These are phyloP conservation scores for Alternaria triticimaculans DNA, from an alignment of 2,329 filamentous ascomycete species.

Conservation along the genomic window DNA sequence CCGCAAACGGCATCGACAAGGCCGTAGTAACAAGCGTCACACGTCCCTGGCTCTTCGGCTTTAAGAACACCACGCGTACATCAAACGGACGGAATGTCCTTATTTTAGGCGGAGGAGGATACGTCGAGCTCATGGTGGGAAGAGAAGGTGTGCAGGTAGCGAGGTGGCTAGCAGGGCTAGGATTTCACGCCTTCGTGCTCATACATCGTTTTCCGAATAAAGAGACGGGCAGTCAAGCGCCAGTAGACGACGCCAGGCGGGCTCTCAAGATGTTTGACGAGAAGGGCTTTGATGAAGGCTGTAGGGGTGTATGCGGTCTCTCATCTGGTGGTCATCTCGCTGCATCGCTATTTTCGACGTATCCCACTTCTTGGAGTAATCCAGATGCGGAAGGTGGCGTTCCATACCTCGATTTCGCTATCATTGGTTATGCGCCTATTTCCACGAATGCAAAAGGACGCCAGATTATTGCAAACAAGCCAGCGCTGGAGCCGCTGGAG, in stretches of 20 bases:
- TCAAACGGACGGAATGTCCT: slow-evolving; percentile 11
- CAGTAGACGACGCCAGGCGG: slow-evolving; percentile 22
- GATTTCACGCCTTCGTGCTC: slow-evolving; percentile 26
- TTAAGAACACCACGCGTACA: not conserved
- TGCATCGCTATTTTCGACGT: slow-evolving; percentile 19
- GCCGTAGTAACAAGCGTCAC: slow-evolving; percentile 21
- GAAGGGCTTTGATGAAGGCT: not conserved
- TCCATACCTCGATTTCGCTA: slow-evolving; percentile 18
- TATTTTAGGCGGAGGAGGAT: slow-evolving; percentile 26
- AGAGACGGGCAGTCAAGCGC: slow-evolving; percentile 16
- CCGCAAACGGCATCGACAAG: slow-evolving; percentile 4
- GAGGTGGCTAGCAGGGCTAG: slow-evolving; percentile 20
- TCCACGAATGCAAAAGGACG: slow-evolving; percentile 28
- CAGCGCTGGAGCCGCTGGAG: slow-evolving; percentile 19
- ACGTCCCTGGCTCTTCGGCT: slow-evolving; percentile 24
- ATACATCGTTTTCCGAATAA: slow-evolving; percentile 26
- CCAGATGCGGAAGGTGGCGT: not conserved
- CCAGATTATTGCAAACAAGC: slow-evolving; percentile 20
- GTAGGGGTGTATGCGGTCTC: slow-evolving; percentile 19
- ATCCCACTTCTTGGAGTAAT: slow-evolving; percentile 7
- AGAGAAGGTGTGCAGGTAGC: slow-evolving; percentile 28
- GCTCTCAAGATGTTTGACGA: slow-evolving; percentile 14
- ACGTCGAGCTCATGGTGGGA: slow-evolving; percentile 26
- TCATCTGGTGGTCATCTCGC: slow-evolving; percentile 28
- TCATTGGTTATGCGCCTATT: slow-evolving; percentile 29